A percentile compares a stretch with the other conserved stretches of the same genome.
These are phyloP conservation scores for Alternaria consortialis DNA, from an alignment of 2,329 filamentous ascomycete genomes.

Conservation along the genomic window DNA sequence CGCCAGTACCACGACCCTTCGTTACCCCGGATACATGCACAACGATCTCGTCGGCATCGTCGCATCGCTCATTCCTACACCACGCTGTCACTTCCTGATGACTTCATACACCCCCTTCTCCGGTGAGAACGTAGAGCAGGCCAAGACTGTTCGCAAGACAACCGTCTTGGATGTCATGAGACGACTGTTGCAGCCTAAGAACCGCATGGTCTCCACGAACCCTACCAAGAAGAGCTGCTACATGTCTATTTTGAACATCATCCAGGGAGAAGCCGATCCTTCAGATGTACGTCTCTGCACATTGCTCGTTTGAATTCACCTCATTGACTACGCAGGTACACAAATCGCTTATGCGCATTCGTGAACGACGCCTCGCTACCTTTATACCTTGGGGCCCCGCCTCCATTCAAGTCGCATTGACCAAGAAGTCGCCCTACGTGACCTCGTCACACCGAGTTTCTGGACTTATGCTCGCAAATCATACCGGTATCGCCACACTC, in stretches of 20 bases:
- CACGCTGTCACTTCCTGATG: constrained; percentile 97
- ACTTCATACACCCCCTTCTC: constrained; percentile 99
- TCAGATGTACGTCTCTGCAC: constrained; percentile 72
- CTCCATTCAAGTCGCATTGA: constrained; percentile 95
- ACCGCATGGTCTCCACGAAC: constrained; percentile 97
- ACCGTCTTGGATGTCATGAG: constrained; percentile 98
- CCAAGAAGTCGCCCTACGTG: constrained; percentile 95
- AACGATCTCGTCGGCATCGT: constrained; percentile 98
- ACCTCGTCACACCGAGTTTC: constrained; percentile 94
- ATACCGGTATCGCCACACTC: constrained; percentile 95
- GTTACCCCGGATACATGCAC: constrained; percentile 99
- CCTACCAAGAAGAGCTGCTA: constrained; percentile 98
- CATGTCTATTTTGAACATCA: constrained; percentile 98
- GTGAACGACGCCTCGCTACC: constrained; percentile 89
- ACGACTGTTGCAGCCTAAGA: constrained; percentile 93
- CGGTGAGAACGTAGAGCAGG: constrained; percentile 93
- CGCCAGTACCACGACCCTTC: constrained; percentile 92
- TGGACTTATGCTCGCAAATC: constrained; percentile 96
- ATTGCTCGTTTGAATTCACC: neutral
- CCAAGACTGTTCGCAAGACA: constrained; percentile 97
- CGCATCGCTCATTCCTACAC: constrained; percentile 93
- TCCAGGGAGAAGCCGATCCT: constrained; percentile 97
- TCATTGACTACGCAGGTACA: constrained; percentile 67
- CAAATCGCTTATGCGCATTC: constrained; percentile 95
- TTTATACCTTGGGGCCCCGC: constrained; percentile 99